phyloP scores from a whole-genome alignment of 306 rosid species.

The Cicer cuneatum region DNA sequence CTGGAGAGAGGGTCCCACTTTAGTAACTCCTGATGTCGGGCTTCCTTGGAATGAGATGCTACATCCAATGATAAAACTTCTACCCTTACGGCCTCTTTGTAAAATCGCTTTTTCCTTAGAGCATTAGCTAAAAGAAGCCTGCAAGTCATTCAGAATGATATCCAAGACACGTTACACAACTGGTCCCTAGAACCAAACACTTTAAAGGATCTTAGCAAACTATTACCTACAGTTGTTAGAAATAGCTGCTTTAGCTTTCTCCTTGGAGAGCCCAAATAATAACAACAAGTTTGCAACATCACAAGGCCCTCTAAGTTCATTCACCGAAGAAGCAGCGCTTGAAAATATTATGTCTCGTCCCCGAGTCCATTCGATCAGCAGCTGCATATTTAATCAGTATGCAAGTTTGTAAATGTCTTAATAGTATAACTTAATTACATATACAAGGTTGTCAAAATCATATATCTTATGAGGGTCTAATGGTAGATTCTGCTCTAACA shows the following conservation, averaged over 20 bases:
- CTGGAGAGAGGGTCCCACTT: slow-evolving; percentile 87
- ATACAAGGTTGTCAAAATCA: slow-evolving; percentile 8
- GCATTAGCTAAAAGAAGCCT: slow-evolving; percentile 79
- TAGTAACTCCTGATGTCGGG: slow-evolving; percentile 56
- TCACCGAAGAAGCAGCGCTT: slow-evolving; percentile 75
- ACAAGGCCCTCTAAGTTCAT: slow-evolving; percentile 85
- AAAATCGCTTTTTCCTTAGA: slow-evolving; percentile 71
- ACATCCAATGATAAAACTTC: slow-evolving; percentile 62
- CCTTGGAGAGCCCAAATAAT: slow-evolving; percentile 75
- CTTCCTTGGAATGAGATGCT: slow-evolving; percentile 54
- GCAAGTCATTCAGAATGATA: slow-evolving; percentile 43
- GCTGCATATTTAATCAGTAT: slow-evolving; percentile 50
- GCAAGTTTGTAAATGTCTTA: slow-evolving; percentile 25
- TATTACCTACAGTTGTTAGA: slow-evolving; percentile 88
- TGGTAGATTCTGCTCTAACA: slow-evolving; percentile 13
- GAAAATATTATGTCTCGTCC: slow-evolving; percentile 75
- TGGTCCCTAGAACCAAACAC: slow-evolving; percentile 7
- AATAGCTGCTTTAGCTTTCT: slow-evolving; percentile 78
- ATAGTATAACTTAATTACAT: slow-evolving; percentile 8
- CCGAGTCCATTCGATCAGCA: slow-evolving; percentile 87
- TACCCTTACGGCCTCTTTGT: slow-evolving; percentile 76
- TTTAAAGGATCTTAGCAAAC: slow-evolving; percentile 33
- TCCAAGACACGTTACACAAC: slow-evolving; percentile 27
- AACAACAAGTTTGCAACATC: slow-evolving; percentile 85
- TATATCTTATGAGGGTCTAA: slow-evolving; percentile 7